Base-by-base conservation (phyloP, 768 basidiomycete genomes). In the Russula griseocarnosa region DNA sequence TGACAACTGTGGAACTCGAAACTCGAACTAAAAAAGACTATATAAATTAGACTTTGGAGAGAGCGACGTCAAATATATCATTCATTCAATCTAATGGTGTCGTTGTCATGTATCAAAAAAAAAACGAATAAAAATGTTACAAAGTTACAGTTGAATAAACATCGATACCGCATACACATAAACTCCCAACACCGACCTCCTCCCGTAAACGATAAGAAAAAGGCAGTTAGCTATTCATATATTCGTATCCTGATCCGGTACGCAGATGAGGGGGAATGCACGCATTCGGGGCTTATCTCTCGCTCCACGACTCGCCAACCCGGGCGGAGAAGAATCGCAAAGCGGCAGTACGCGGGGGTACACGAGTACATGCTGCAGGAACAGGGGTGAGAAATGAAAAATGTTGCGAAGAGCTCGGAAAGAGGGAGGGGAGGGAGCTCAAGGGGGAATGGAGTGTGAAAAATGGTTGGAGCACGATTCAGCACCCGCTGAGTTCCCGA, bases 401-500 rank as follows among this genome's bases (percentile, higher is more conserved):
- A 6, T 36, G 13, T 32, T 14, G 51, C 5, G 44, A 54, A n/a
- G 52, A n/a, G 32, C 10, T 13, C 3, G 40, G 20, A 16, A 26
- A 28, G 26, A 16, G 24, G 49, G 49, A 5, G 6, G 3, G 16
- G 24, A 24, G 11, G 47, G 14, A 7, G 49, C n/a, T n/a, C n/a
- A n/a, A n/a, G n/a, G n/a, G n/a, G n/a, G n/a, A n/a, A n/a, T n/a
- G 44, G 44, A n/a, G 20, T n/a, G 44, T 16, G 44, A 11, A 20
- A 20, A n/a, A 30, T 46, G 42, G 42, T 20, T 44, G 16, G 38
- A 8, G n/a, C 26, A 28, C 40, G 47, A 50, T 51, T 61, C 53
- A 71, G 46, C 70, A 71, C 49, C 71, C 63, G 24, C 61, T 65
- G 22, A 65, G 70, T 66, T 83, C 82, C 65, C 76, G 69, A 46